These are phyloP conservation scores for Alnus glutinosa DNA, from an alignment of 306 rosid genomes.

Conservation along the genomic window DNA sequence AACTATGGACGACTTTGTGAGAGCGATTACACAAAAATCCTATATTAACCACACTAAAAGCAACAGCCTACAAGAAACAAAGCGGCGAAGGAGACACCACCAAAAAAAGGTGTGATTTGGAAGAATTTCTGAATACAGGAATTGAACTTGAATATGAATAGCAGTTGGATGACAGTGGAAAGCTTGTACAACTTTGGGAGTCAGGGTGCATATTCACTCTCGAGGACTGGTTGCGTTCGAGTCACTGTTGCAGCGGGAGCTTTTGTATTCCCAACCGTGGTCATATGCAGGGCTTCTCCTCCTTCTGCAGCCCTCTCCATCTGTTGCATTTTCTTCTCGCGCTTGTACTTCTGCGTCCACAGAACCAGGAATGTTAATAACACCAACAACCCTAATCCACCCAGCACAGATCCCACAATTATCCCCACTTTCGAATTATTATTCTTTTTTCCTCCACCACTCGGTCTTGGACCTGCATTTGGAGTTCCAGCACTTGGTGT, in stretches of 20 bases:
- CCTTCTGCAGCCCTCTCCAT: conserved; percentile 90
- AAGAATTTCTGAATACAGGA: conserved; percentile 50
- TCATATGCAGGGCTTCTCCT: conserved; percentile 91
- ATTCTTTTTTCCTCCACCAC: conserved; percentile 34
- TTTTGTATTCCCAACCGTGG: conserved; percentile 68
- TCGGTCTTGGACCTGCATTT: conserved; percentile 26
- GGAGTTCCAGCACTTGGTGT: conserved; percentile 33
- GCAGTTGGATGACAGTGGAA: conserved; percentile 24
- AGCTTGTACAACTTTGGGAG: conserved; percentile 46
- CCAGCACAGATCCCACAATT: conserved; percentile 76
- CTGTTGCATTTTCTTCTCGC: conserved; percentile 62
- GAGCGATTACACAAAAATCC: conserved; percentile 62
- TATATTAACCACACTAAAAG: conserved; percentile 59
- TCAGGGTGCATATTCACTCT: conserved; percentile 88
- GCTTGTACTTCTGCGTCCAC: conserved; percentile 56
- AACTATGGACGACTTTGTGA: conserved; percentile 36
- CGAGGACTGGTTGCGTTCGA: conserved; percentile 86
- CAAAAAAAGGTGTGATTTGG: conserved; percentile 45
- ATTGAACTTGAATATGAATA: conserved; percentile 49
- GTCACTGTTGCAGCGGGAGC: conserved; percentile 91
- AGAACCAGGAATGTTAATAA: conserved; percentile 48
- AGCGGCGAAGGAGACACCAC: conserved; percentile 25
- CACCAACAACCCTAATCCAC: conserved; percentile 63
- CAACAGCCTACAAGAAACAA: conserved; percentile 46
- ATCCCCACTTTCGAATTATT: conserved; percentile 55